A percentile compares a stretch with the other conserved stretches of the same genome.
phyloP scores from a whole-genome alignment of 192 early-diverging fungal genomes.

The Thamnidium elegans region DNA sequence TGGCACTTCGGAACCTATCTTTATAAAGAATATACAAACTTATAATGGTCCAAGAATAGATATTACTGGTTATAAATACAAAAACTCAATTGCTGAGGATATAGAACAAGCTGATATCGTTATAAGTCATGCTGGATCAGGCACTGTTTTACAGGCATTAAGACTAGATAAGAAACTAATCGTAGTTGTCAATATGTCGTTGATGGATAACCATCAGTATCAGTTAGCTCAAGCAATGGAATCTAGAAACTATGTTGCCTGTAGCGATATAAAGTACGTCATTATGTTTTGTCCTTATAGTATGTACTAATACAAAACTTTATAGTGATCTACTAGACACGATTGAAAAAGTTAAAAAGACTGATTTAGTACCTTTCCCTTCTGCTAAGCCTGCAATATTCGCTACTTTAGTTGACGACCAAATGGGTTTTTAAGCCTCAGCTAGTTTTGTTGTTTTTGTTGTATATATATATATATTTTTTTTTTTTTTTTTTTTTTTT shows the following conservation, averaged over 20 bases:
- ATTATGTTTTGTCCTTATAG: not conserved
- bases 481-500: not conserved
- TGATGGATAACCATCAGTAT: conserved; percentile 87
- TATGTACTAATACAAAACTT: not conserved
- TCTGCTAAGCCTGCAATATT: conserved; percentile 4
- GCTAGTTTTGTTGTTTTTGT: not conserved
- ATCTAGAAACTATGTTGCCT: conserved; percentile 50
- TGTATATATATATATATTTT: too few relatives aligned
- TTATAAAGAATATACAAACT: conserved; percentile 12
- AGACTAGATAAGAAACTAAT: conserved; percentile 57
- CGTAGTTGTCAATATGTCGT: conserved; percentile 68
- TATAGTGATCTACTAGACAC: conserved; percentile 6
- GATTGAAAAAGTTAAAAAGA: not conserved
- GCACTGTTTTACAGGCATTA: conserved; percentile 81
- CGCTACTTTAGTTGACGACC: conserved; percentile 3
- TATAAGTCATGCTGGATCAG: conserved; percentile 85
- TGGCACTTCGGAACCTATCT: conserved; percentile 47
- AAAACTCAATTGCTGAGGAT: conserved; percentile 47
- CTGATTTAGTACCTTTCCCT: conserved; percentile 1
- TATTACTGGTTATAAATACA: conserved; percentile 58
- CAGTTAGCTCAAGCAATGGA: conserved; percentile 77
- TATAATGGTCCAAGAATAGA: conserved; percentile 21
- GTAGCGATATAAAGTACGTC: conserved; percentile 36
- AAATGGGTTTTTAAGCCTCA: not conserved
- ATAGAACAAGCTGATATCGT: conserved; percentile 68